These are phyloP conservation scores for Tetrahymena malaccensis DNA, from an alignment of 73 alveolate species.

Conservation along the genomic window DNA sequence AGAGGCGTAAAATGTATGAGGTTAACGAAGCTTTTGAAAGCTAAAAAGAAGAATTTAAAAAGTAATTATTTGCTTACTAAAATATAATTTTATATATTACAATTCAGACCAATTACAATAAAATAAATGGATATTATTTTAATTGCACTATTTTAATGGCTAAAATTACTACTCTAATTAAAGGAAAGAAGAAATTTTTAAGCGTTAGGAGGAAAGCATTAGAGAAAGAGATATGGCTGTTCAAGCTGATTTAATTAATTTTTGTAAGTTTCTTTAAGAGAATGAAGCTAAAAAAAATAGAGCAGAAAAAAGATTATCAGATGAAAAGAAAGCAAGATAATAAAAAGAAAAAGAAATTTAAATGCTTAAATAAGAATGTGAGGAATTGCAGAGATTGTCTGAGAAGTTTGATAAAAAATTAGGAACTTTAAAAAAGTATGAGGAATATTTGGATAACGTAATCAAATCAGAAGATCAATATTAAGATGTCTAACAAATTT, in stretches of 20 bases:
- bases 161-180: not conserved
- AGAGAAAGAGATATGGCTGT: slow-evolving; percentile 23
- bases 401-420: slow-evolving; percentile 34
- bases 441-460: slow-evolving; percentile 66
- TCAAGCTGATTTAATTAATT: slow-evolving; percentile 23
- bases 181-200: slow-evolving; percentile 26
- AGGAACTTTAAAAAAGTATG: slow-evolving; percentile 65
- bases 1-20: slow-evolving; percentile 45
- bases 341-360: slow-evolving; percentile 44
- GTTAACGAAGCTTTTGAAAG: slow-evolving; percentile 41
- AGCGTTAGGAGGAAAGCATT: slow-evolving; percentile 24
- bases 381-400: slow-evolving; percentile 14
- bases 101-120: too few species aligned
- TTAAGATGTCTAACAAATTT: slow-evolving; percentile 61
- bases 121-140: not conserved
- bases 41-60: slow-evolving; percentile 29
- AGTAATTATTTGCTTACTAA: not conserved
- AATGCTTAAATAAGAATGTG: not conserved
- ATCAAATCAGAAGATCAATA: slow-evolving; percentile 65
- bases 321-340: slow-evolving; percentile 6
- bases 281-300: slow-evolving; percentile 47
- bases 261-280: slow-evolving; percentile 31
- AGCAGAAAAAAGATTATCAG: slow-evolving; percentile 25
- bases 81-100: not conserved
- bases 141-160: too few species aligned